Conservation (phyloP, 768 basidiomycete species). For the Pisolithus tinctorius region DNA sequence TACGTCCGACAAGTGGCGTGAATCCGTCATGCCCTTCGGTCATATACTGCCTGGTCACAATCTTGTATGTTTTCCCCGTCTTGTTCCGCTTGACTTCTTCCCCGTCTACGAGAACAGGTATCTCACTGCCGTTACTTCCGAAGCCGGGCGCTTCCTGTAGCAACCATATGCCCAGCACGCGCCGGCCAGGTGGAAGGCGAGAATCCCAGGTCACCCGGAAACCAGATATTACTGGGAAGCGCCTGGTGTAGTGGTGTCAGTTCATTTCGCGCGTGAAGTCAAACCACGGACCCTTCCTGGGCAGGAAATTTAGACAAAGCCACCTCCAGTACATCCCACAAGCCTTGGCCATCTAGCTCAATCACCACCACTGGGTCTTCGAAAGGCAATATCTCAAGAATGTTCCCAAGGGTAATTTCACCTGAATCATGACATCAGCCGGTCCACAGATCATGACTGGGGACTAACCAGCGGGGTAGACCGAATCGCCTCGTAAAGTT, state of each 20-base stretch:
- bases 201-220: conserved; percentile 87
- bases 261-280: neutral
- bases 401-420: conserved; percentile 73
- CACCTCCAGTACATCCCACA: conserved; percentile 77
- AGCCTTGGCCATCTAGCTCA: conserved; percentile 67
- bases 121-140: conserved; percentile 17
- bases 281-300: conserved; percentile 68
- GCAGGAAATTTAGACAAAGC: conserved; percentile 76
- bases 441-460: neutral
- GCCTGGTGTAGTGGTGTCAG: conserved; percentile 36
- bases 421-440: conserved; percentile 35
- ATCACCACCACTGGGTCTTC: conserved; percentile 79
- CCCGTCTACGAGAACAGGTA: conserved; percentile 34
- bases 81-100: conserved; percentile 49
- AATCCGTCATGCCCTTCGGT: conserved; percentile 82
- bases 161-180: conserved; percentile 70
- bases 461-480: conserved; percentile 68
- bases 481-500: conserved; percentile 78
- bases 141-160: conserved; percentile 29
- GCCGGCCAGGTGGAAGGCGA: conserved; percentile 55
- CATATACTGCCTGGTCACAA: conserved; percentile 88
- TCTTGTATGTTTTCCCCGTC: conserved; percentile 57
- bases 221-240: conserved; percentile 85
- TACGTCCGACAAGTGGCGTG: conserved; percentile 53
- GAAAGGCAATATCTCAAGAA: conserved; percentile 85